phyloP scores from a whole-genome alignment of 495 filamentous ascomycete species.

The Penicillium pulvis region DNA sequence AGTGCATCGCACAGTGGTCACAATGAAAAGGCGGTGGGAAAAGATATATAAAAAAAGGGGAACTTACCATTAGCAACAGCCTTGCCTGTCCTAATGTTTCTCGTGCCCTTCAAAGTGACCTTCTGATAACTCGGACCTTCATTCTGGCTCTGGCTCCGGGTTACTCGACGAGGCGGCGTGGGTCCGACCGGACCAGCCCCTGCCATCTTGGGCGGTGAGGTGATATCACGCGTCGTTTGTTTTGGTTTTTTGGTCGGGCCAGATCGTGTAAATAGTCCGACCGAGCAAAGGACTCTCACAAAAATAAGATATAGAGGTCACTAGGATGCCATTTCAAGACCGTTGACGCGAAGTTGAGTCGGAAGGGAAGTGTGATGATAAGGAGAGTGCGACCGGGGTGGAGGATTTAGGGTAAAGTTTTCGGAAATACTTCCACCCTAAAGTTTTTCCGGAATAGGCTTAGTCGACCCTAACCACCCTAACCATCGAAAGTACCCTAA shows the following conservation, averaged over 20 bases:
- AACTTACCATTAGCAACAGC: neutral
- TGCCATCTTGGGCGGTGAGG: constrained; percentile 24
- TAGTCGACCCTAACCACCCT: neutral
- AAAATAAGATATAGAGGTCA: too few relatives aligned
- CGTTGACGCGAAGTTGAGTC: neutral
- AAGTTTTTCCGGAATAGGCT: neutral
- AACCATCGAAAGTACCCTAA: neutral
- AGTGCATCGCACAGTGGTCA: neutral
- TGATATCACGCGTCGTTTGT: neutral
- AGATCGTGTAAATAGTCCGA: neutral
- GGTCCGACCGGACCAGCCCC: constrained; percentile 3
- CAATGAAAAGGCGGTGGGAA: neutral
- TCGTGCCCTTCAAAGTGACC: neutral
- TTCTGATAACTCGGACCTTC: constrained; percentile 3
- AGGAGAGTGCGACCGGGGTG: neutral
- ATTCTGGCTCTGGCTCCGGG: constrained; percentile 29
- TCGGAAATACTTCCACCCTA: neutral
- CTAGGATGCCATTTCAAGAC: neutral
- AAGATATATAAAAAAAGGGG: neutral
- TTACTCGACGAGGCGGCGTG: constrained; percentile 21
- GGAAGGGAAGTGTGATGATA: neutral
- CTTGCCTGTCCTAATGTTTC: neutral
- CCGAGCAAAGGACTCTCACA: neutral
- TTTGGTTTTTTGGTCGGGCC: neutral
- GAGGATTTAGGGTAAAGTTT: neutral